A percentile compares a stretch with the other conserved stretches of the same genome.
phyloP scores from a whole-genome alignment of 805 yeast species.

The Metschnikowia similis region DNA sequence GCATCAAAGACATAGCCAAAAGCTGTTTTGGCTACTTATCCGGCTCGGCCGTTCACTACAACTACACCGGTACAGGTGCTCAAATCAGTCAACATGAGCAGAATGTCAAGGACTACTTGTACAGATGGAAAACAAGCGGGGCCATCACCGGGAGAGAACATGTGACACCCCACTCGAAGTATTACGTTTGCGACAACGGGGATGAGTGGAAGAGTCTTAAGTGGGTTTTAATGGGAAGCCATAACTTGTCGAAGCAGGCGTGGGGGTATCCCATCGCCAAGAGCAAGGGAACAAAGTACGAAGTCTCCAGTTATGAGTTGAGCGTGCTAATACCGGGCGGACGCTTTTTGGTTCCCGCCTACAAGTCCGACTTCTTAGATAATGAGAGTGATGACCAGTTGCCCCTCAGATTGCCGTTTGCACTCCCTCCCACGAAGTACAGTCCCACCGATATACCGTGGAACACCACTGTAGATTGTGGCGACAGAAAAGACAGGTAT shows the following conservation, averaged over 20 bases:
- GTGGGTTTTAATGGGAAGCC: conserved; percentile 73
- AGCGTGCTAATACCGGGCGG: conserved; percentile 29
- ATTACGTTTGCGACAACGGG: conserved; percentile 52
- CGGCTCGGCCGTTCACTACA: conserved; percentile 50
- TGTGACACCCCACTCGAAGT: conserved; percentile 65
- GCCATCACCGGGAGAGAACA: conserved; percentile 28
- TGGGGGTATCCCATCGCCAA: conserved; percentile 55
- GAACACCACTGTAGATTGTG: conserved; percentile 25
- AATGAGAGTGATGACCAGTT: conserved; percentile 9
- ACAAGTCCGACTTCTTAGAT: conserved; percentile 30
- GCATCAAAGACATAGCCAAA: conserved; percentile 33
- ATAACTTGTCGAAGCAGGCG: conserved; percentile 72
- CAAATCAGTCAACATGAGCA: conserved; percentile 37
- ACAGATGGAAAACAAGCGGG: conserved; percentile 37
- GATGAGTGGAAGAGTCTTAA: conserved; percentile 47
- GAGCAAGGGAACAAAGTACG: conserved; percentile 17
- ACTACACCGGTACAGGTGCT: conserved; percentile 22
- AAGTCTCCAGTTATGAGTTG: conserved; percentile 36
- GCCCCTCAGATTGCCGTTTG: conserved; percentile 52
- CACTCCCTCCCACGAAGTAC: conserved; percentile 47
- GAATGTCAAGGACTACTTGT: conserved; percentile 39
- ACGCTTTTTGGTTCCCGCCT: conserved; percentile 40
- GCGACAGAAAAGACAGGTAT: conserved; percentile 8
- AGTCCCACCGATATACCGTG: conserved; percentile 44
- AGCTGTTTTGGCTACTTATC: conserved; percentile 44